Conservation (phyloP, 2,329 filamentous ascomycete genomes). For the Cladosporium phlei region DNA sequence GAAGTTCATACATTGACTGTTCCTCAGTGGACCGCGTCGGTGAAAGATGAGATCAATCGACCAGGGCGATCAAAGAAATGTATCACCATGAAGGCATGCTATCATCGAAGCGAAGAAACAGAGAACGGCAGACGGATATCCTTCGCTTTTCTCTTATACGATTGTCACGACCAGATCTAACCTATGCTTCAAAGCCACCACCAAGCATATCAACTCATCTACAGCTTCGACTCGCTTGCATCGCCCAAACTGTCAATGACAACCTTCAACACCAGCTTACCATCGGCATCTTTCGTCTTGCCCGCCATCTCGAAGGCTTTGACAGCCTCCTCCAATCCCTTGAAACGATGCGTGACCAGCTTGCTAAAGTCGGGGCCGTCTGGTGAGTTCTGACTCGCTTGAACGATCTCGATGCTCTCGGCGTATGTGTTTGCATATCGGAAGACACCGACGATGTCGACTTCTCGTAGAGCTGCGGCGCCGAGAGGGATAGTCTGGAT, state of each 20-base stretch:
- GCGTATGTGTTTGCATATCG: conserved; percentile 72
- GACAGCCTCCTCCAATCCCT: conserved; percentile 57
- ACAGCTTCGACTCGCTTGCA: conserved; percentile 2
- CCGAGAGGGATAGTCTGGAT: conserved; percentile 70
- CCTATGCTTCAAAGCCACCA: background rate
- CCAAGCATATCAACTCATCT: background rate
- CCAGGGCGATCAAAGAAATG: too few species aligned
- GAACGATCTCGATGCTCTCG: conserved; percentile 60
- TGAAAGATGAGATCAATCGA: too few species aligned
- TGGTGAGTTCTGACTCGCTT: conserved; percentile 37
- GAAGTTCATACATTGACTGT: too few species aligned
- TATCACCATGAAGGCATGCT: too few species aligned
- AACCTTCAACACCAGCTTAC: conserved; percentile 68
- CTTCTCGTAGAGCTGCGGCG: conserved; percentile 67
- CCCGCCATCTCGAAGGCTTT: conserved; percentile 67
- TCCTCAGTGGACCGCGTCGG: too few species aligned
- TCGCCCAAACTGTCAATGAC: conserved; percentile 43
- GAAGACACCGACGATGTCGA: conserved; percentile 74
- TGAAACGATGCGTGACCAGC: conserved; percentile 69
- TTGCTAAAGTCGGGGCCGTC: conserved; percentile 61
- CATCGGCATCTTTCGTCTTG: conserved; percentile 62
- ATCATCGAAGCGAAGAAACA: too few species aligned
- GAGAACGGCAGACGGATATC: too few species aligned
- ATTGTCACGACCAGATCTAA: too few species aligned
- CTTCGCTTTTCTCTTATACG: too few species aligned